Conservation (phyloP, 768 basidiomycete species). For the Pulveroboletus sp. region DNA sequence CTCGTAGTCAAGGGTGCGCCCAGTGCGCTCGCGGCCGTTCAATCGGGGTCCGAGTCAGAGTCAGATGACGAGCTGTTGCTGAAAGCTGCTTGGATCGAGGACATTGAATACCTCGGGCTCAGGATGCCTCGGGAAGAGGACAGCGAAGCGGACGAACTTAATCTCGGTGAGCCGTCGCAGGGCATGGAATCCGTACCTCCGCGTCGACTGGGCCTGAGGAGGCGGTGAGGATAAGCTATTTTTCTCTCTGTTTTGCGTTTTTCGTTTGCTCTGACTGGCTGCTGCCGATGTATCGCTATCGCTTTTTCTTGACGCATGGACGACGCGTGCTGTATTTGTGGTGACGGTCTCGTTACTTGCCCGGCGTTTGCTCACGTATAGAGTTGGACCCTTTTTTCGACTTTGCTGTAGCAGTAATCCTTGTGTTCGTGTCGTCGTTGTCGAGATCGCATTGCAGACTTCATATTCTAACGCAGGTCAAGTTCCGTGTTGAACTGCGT, state of each 20-base stretch:
- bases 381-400: not conserved
- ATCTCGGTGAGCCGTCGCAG: constrained; percentile 18
- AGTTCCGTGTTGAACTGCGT: no score
- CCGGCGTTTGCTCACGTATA: no score
- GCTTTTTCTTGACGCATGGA: constrained; percentile 6
- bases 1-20: constrained; percentile 11
- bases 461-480: no score
- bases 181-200: constrained; percentile 6
- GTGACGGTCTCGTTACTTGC: no score
- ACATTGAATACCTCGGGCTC: constrained; percentile 20
- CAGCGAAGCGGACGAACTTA: constrained; percentile 26
- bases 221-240: constrained; percentile 1
- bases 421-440: constrained; percentile 2
- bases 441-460: not conserved
- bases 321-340: constrained; percentile 3
- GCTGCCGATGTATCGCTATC: constrained; percentile 3
- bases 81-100: constrained; percentile 20
- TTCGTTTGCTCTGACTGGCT: not conserved
- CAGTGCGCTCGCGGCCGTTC: not conserved
- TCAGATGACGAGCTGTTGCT: constrained; percentile 26
- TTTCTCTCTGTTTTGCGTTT: not conserved
- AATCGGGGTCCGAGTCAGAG: constrained; percentile 10
- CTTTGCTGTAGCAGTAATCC: not conserved
- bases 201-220: constrained; percentile 7
- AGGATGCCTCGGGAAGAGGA: constrained; percentile 4